These are phyloP conservation scores for Xylaria sp. DNA, from an alignment of 495 filamentous ascomycete genomes.

Conservation along the genomic window DNA sequence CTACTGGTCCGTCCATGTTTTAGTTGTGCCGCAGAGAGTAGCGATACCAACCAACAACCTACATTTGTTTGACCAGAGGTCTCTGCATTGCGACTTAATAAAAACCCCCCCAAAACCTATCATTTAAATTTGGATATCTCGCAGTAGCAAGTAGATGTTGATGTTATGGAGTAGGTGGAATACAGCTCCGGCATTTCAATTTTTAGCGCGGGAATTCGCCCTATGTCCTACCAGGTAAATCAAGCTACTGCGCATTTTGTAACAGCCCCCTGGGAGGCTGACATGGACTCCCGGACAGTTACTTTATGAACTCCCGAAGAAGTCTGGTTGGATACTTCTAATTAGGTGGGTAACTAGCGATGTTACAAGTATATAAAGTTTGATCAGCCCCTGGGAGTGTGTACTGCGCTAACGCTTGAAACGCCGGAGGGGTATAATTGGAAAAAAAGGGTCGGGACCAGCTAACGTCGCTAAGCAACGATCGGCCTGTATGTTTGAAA, in stretches of 20 bases:
- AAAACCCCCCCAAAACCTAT: not conserved
- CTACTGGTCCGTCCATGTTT: no score
- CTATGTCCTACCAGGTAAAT: not conserved
- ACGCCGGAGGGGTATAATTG: not conserved
- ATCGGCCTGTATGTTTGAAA: not conserved
- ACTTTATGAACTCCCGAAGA: no score
- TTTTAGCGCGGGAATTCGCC: not conserved
- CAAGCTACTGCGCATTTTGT: no score
- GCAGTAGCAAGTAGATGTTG: not conserved
- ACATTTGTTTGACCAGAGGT: not conserved
- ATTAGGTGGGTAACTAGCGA: no score
- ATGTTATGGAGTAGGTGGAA: not conserved
- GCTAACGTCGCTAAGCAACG: slow-evolving; percentile 10
- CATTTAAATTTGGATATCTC: not conserved
- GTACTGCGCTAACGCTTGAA: not conserved
- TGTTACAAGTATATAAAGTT: no score
- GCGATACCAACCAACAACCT: no score
- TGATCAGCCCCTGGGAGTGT: no score
- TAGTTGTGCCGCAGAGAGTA: no score
- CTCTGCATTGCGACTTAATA: not conserved
- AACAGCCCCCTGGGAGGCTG: not conserved
- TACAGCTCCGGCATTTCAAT: not conserved
- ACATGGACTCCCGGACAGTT: not conserved
- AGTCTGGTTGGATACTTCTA: no score
- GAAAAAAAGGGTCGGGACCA: not conserved